phyloP scores from a whole-genome alignment of 1,284 basidiomycete species.

The Anthracocystis walkeri region DNA sequence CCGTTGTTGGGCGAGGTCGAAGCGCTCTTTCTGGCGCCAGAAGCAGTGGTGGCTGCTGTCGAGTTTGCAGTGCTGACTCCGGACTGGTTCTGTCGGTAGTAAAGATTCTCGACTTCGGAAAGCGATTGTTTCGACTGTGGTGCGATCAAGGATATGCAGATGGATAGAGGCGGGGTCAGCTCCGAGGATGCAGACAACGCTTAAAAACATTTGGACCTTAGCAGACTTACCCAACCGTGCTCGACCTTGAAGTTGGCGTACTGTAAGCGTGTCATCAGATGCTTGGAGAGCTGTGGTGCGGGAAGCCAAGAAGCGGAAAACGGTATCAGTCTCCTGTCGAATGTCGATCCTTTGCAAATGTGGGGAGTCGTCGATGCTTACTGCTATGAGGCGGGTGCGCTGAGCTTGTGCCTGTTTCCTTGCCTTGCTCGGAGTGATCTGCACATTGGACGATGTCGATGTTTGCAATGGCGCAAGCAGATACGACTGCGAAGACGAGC shows the following conservation, averaged over 20 bases:
- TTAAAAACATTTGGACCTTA: neutral
- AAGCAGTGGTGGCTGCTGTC: constrained; percentile 4
- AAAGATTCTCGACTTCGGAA: constrained; percentile 67
- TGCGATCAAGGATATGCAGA: neutral
- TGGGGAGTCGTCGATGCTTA: constrained; percentile 18
- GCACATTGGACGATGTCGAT: constrained; percentile 34
- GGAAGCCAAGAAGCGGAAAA: neutral
- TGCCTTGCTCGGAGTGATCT: constrained; percentile 46
- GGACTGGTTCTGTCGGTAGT: constrained; percentile 56
- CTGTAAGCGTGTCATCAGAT: constrained; percentile 60
- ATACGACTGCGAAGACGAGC: constrained; percentile 29
- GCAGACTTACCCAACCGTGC: constrained; percentile 62
- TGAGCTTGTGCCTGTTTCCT: constrained; percentile 51
- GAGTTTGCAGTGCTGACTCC: constrained; percentile 9
- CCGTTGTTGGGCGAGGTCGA: constrained; percentile 38
- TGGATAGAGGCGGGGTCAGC: constrained; percentile 10
- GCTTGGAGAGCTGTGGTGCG: constrained; percentile 49
- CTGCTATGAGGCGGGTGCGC: constrained; percentile 43
- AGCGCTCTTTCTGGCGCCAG: constrained; percentile 16
- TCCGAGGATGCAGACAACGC: neutral
- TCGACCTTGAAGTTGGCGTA: constrained; percentile 67
- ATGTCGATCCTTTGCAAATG: neutral
- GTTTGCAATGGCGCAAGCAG: constrained; percentile 40
- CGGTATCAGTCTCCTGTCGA: neutral
- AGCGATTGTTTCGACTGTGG: constrained; percentile 61